Percentiles rank a stretch among this genome's conserved stretches.
Conservation (phyloP, 1,139 yeast genomes). For the Hemisphaericaspora xylanilytica region DNA sequence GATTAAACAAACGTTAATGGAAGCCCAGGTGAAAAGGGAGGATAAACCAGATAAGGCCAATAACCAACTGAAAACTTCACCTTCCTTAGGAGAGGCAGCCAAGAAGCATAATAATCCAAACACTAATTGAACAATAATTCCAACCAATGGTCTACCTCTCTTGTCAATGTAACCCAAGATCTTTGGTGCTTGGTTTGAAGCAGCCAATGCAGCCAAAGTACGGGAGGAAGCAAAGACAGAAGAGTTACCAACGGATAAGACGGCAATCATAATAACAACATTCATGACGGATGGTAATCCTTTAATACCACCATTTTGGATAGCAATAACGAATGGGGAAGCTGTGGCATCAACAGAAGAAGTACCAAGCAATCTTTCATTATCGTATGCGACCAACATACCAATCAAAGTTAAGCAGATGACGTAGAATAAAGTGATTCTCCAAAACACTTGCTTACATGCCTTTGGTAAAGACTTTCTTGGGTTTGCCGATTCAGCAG, state of each 20-base stretch:
- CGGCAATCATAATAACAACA: constrained; percentile 47
- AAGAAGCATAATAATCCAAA: constrained; percentile 72
- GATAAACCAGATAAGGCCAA: constrained; percentile 82
- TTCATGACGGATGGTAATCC: constrained; percentile 50
- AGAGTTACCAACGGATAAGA: constrained; percentile 49
- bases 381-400: constrained; percentile 41
- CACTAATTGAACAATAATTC: constrained; percentile 53
- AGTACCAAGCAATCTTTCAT: constrained; percentile 29
- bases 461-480: constrained; percentile 43
- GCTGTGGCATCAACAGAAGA: constrained; percentile 44
- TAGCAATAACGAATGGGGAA: constrained; percentile 49
- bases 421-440: constrained; percentile 45
- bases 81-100: constrained; percentile 66
- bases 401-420: constrained; percentile 43
- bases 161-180: constrained; percentile 72
- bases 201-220: constrained; percentile 77
- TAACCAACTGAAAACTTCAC: constrained; percentile 74
- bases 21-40: constrained; percentile 81
- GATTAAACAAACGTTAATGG: constrained; percentile 72
- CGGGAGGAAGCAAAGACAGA: constrained; percentile 76
- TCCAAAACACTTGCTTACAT: constrained; percentile 48
- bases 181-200: constrained; percentile 78
- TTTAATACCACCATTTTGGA: constrained; percentile 38
- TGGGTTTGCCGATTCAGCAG: constrained; percentile 43
- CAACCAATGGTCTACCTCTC: constrained; percentile 70